Base-by-base conservation (phyloP, 192 early-diverging fungal genomes). In the Ambispora gerdemannii region DNA sequence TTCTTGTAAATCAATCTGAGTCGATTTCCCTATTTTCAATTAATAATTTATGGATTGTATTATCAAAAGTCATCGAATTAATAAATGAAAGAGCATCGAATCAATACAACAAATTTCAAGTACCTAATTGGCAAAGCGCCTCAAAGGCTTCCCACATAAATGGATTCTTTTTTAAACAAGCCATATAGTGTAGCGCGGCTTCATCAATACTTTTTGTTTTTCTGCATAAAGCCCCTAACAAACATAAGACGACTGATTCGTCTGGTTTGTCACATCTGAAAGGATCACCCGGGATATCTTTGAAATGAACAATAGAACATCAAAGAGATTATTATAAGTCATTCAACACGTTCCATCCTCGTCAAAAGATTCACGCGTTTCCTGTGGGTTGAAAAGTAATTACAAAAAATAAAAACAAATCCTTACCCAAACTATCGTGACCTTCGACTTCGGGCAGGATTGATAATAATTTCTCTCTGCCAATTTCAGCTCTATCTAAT, bases 81-180 rank as follows among this genome's bases (percentile, higher is more conserved):
- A 27, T 35, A 11, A 0, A 11, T n/a, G n/a, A n/a, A n/a, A n/a
- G n/a, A n/a, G n/a, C n/a, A n/a, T 22, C 13, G 22, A 53, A 2
- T 20, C 27, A 25, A 1, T 4, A 7, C 30, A 38, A 32, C 22
- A 24, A 22, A 49, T 28, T 11, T 22, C 63, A 51, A 11, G 35
- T 77, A 84, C 82, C 82, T 43, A 84, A 63, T 64, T 83, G 75
- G 52, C 82, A 84, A 28, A 84, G 68, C 10, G 53, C 60, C 38
- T 84, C 82, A 56, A 76, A 81, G 6, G 82, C 78, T 33, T 79
- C 77, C 82, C 82, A 84, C 36, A 83, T 50, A 63, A 83, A 79
- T 31, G 82, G 82, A 59, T 77, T 80, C 47, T 65, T 52, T 11
- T 77, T 65, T 2, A 84, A 49, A 15, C 75, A 75, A 19, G 75